Evolutionary conservation across 257 asterid genomes (phyloP), one percentile per base, ranked within the genome.

Genomic region (Salvia splendens): DNA sequence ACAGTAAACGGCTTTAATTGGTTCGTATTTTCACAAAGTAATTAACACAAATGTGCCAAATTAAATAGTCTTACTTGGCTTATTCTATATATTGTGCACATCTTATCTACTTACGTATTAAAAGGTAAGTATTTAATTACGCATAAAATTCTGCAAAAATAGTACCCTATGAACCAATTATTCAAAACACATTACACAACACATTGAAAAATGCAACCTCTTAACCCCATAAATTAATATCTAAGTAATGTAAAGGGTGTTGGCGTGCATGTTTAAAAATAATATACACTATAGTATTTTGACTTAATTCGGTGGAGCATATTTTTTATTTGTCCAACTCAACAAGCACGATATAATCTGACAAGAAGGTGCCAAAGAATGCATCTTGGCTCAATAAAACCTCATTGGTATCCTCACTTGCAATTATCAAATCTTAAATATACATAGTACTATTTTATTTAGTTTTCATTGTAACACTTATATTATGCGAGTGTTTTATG

Each of bases 301-400:
- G 83, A 79, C 83, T 79, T 79, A 24, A 65, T 59, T 35, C 38
- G 35, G 41, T 17, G 46, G 2, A 15, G 49, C 3, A 30, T 32
- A 4, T 17, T 17, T 40, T 64, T 49, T 11, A 50, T 40, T 61
- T 52, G 43, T 24, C 47, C 56, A 77, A 68, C 63, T 63, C 78
- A 72, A 50, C 67, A 67, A 78, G 35, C 80, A 80, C 84, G 75
- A 79, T 84, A 79, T 57, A 51, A 36, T 75, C 87, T 79, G 86
- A 82, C 95, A 87, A 81, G 83, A 87, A 82, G 68, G 64, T 61
- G 95, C 80, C 88, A 87, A 87, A 79, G 74, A 50, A 65, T 65
- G 72, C 77, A 51, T 65, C 54, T 70, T 68, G 77, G 65, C 70
- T 72, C 72, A 51, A 69, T 49, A 38, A 71, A 49, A 30, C 61